Base-by-base conservation (phyloP, 139 green algal species). In the Chlorella sp. region DNA sequence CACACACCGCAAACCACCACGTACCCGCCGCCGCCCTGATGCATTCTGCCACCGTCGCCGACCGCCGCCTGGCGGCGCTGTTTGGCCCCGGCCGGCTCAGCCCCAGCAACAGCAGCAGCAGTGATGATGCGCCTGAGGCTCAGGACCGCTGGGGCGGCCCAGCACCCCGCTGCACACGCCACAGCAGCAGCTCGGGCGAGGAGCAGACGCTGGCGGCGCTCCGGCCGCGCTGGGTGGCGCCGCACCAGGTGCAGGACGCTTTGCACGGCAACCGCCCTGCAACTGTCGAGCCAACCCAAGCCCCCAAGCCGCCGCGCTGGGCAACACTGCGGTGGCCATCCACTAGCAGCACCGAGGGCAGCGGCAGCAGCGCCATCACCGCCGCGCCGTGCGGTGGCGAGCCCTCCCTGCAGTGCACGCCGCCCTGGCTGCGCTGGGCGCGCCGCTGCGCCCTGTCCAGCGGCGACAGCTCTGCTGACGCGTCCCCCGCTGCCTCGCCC, bases 371-470 rank as follows among this genome's bases (percentile, higher is more conserved):
- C 20, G 36, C 51, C 51, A 60, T 60, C 51, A 60, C 51, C 51
- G 51, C 51, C 15, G 13, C 13, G 51, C 51, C 51, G 15, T 60
- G 51, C 51, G 51, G 51, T 2, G 21, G 12, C 51, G 51, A 18
- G 51, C 12, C 12, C 2, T 23, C 11, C 21, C 12, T 21, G 51
- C 51, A 60, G 51, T 9, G 69, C 6, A 75, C 38, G 39, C 69
- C 69, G 39, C 70, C 56, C 26, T 78, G 39, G 70, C 39, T 78
- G 39, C 70, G 70, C 23, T 78, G 70, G 70, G 70, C 39, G 28
- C 70, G 26, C 20, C 39, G 39, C 56, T 47, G 32, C 17, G 28
- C 32, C 26, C 25, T 47, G 11, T 32, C 39, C 25, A 30, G 39
- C 70, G 55, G 68, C 36, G 36, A 21, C 7, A 74, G 68, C 68